These are phyloP conservation scores for Tremella yokohamensis DNA, from an alignment of 768 basidiomycete genomes.

Conservation along the genomic window DNA sequence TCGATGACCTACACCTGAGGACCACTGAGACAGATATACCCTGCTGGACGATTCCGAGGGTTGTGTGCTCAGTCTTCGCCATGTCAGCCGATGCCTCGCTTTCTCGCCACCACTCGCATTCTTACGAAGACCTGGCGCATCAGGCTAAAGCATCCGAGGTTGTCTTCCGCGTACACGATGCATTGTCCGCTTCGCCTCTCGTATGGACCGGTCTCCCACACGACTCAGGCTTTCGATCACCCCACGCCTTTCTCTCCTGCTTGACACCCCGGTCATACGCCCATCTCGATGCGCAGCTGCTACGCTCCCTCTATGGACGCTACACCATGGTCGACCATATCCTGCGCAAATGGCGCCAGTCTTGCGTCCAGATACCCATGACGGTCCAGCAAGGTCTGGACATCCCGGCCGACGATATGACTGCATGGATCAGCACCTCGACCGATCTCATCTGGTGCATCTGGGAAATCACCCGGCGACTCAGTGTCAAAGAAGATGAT, in stretches of 20 bases:
- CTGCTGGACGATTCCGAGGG: too few species aligned
- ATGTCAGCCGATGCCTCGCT: too few species aligned
- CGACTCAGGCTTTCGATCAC: not conserved
- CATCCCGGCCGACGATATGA: constrained; percentile 21
- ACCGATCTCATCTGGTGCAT: constrained; percentile 16
- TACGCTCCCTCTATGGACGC: constrained; percentile 5
- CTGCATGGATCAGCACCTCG: constrained; percentile 21
- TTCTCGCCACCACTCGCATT: too few species aligned
- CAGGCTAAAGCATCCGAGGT: not conserved
- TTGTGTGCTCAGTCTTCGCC: too few species aligned
- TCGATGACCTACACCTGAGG: too few species aligned
- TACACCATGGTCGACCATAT: constrained; percentile 26
- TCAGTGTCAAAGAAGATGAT: constrained; percentile 5
- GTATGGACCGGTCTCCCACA: not conserved
- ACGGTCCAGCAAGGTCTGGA: constrained; percentile 10
- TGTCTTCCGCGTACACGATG: not conserved
- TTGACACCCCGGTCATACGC: not conserved
- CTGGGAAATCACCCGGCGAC: constrained; percentile 23
- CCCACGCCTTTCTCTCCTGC: not conserved
- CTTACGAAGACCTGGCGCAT: too few species aligned
- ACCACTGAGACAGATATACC: too few species aligned
- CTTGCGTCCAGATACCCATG: constrained; percentile 5
- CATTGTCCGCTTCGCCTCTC: not conserved
- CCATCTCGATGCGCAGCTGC: not conserved
- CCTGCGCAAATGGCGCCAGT: constrained; percentile 9